Conservation (phyloP, 148 eudicot species). For the Silene latifolia region DNA sequence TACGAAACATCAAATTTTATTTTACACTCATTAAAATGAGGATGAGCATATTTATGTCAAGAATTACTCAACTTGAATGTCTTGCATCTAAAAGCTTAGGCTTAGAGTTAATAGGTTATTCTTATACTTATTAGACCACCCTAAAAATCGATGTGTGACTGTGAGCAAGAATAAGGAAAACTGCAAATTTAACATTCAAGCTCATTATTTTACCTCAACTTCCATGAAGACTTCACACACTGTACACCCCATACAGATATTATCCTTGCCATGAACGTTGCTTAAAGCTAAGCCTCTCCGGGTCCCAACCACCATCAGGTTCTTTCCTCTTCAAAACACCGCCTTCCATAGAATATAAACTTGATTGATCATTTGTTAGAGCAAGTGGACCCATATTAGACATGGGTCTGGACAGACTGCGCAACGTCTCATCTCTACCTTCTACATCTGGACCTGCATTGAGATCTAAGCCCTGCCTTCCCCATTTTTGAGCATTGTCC, state of each 20-base stretch:
- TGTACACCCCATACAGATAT: not conserved
- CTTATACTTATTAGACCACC: too few relatives aligned
- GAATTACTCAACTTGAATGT: too few relatives aligned
- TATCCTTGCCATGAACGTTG: constrained; percentile 65
- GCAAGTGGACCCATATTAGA: constrained; percentile 44
- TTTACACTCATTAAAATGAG: too few relatives aligned
- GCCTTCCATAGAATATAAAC: constrained; percentile 50
- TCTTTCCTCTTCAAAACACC: constrained; percentile 74
- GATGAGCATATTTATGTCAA: too few relatives aligned
- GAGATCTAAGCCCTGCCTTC: constrained; percentile 68
- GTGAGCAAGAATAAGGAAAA: not conserved
- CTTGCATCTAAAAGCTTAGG: too few relatives aligned
- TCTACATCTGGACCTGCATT: constrained; percentile 54
- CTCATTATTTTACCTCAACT: constrained; percentile 20
- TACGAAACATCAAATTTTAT: too few relatives aligned
- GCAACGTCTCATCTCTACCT: constrained; percentile 49
- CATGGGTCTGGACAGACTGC: constrained; percentile 43
- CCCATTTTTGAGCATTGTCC: constrained; percentile 58
- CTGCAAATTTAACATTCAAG: not conserved
- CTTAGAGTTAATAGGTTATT: too few relatives aligned
- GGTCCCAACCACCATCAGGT: constrained; percentile 71
- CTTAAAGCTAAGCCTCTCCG: constrained; percentile 56
- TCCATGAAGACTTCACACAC: constrained; percentile 26
- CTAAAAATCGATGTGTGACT: too few relatives aligned
- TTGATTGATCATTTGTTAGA: constrained; percentile 58